Base-by-base conservation (phyloP, 2,329 filamentous ascomycete genomes). In the Pseudopithomyces maydicus region DNA sequence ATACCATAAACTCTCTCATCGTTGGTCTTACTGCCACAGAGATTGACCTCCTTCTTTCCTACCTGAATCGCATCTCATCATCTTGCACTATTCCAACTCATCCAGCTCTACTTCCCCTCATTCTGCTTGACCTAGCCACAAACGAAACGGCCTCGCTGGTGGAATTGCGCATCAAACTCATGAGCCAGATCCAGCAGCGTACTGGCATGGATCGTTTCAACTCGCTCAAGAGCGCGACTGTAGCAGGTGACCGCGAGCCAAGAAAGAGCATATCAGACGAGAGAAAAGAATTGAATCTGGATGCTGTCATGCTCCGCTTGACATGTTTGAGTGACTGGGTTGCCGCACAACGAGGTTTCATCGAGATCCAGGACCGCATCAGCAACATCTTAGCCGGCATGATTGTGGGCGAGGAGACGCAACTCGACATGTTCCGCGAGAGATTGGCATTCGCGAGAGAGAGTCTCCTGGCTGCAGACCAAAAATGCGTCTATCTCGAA, bases 131-230 rank as follows among this genome's bases (percentile, higher is more conserved):
- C 22, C 54, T 63, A 17, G 61, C 58, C 3, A 42, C 51, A 12
- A 54, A 63, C 35, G 61, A 61, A 20, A 63, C 58, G 8, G 47
- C 58, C 2, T 47, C 43, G 17, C 53, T 61, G 1, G 45, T 63
- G 22, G 57, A 61, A 46, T 17, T 63, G 14, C 58, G 61, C 38
- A 53, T 57, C 42, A 63, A 61, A 26, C 19, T 61, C 7, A 52
- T 63, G 20, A 48, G 53, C 39, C 55, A 59, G 48, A 63, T 63
- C 35, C 61, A 63, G 39, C 58, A 61, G 32, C 53, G 51, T 19
- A 63, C 58, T 10, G 61, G 61, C 29, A 63, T 61, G 61, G 61
- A 63, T 46, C 58, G 61, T 3, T 63, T 61, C 44, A 63, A 63
- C 48, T 56, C 55, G 7, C 47, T 63, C 8, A 58, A 56, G 33